Percentiles rank a stretch among this genome's conserved stretches.
These are phyloP conservation scores for Xylaria sp. DNA, from an alignment of 2,329 filamentous ascomycete species.

Conservation along the genomic window DNA sequence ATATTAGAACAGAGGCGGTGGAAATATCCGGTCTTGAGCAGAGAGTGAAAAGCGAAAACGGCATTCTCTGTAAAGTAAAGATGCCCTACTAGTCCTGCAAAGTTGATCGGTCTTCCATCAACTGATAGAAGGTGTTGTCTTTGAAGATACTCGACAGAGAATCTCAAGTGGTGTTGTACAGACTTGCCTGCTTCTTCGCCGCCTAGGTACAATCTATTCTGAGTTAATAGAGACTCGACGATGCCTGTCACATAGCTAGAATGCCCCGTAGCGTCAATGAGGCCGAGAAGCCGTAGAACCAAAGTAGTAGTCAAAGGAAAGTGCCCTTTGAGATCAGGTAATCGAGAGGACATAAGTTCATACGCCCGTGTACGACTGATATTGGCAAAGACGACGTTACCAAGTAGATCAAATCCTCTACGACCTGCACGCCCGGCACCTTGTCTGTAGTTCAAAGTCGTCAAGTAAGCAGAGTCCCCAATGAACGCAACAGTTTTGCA, in stretches of 20 bases:
- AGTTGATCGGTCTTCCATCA: constrained; percentile 70
- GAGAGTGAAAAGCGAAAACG: constrained; percentile 76
- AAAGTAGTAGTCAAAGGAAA: constrained; percentile 79
- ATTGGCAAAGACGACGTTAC: constrained; percentile 80
- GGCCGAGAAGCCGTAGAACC: constrained; percentile 69
- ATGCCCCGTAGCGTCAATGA: constrained; percentile 69
- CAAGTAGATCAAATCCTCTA: constrained; percentile 79
- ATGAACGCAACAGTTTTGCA: constrained; percentile 81
- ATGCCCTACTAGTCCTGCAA: constrained; percentile 72
- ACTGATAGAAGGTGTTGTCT: constrained; percentile 68
- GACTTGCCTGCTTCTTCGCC: constrained; percentile 70
- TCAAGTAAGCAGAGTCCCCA: constrained; percentile 75
- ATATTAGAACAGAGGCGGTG: constrained; percentile 23
- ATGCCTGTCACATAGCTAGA: constrained; percentile 66
- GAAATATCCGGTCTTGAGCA: constrained; percentile 60
- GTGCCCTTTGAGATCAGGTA: constrained; percentile 77
- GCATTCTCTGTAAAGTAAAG: constrained; percentile 79
- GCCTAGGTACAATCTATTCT: constrained; percentile 73
- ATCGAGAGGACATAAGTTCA: constrained; percentile 72
- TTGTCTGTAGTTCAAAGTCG: constrained; percentile 77
- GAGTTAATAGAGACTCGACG: constrained; percentile 71
- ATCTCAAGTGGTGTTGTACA: constrained; percentile 76
- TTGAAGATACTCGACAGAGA: constrained; percentile 80
- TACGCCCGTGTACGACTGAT: constrained; percentile 65
- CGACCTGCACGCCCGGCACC: constrained; percentile 78